A percentile compares a stretch with the other conserved stretches of the same genome.
Conservation (phyloP, 2,329 filamentous ascomycete species). For the Didymella segeticola region DNA sequence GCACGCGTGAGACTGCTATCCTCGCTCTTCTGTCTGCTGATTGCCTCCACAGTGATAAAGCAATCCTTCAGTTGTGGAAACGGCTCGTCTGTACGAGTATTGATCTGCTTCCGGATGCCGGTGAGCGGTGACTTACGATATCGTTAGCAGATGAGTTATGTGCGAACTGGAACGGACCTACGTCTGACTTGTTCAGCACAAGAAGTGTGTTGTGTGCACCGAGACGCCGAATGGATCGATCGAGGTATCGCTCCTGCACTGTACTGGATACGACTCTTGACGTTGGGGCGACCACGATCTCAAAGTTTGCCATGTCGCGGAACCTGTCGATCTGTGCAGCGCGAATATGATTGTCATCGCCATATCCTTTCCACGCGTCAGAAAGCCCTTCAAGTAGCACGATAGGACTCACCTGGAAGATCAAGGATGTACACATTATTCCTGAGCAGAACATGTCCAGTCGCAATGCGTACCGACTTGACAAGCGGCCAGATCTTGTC, state of each 20-base stretch:
- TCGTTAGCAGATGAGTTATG: not conserved
- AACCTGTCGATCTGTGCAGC: constrained; percentile 14
- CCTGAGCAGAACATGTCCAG: constrained; percentile 17
- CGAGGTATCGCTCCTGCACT: constrained; percentile 8
- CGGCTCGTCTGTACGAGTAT: not conserved
- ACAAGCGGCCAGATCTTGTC: constrained; percentile 18
- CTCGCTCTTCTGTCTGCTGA: not conserved
- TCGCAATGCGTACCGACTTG: constrained; percentile 12
- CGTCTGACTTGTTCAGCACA: constrained; percentile 21
- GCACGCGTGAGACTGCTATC: not conserved
- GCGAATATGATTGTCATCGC: constrained; percentile 24
- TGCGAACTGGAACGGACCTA: too few species aligned
- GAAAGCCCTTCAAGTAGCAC: too few species aligned
- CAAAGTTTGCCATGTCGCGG: constrained; percentile 17
- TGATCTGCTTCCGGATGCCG: not conserved
- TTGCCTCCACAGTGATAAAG: not conserved
- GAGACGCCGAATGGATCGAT: constrained; percentile 9
- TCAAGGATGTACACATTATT: constrained; percentile 18
- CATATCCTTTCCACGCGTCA: too few species aligned
- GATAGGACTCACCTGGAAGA: constrained; percentile 16
- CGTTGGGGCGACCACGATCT: constrained; percentile 19
- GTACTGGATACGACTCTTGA: constrained; percentile 7
- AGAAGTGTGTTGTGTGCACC: constrained; percentile 16
- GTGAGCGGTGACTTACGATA: not conserved
- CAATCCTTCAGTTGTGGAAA: not conserved